phyloP scores from a whole-genome alignment of 2,329 filamentous ascomycete genomes.

The Tolypocladium ovalisporum region DNA sequence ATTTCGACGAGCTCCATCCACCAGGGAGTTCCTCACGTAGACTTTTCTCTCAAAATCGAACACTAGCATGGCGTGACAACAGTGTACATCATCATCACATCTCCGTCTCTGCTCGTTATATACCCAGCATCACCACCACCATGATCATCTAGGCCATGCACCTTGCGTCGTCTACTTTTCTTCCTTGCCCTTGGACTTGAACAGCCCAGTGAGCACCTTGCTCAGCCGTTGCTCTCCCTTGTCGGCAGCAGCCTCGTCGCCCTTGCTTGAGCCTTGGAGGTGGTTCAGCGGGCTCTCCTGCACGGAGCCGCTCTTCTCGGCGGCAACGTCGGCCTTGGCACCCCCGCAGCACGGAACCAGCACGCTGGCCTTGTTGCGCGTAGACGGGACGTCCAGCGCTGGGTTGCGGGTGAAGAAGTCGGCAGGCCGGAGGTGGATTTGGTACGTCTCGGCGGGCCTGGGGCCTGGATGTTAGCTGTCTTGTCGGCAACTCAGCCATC shows the following conservation, averaged over 20 bases:
- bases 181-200: conserved; percentile 1
- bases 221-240: conserved; percentile 1
- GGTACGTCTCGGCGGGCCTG: conserved; percentile 37
- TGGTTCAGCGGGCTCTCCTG: conserved; percentile 20
- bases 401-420: conserved; percentile 38
- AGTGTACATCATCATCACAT: not conserved
- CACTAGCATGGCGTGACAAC: conserved; percentile 14
- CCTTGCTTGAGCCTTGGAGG: conserved; percentile 15
- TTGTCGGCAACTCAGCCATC: not conserved
- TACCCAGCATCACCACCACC: not conserved
- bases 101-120: not conserved
- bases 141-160: not conserved
- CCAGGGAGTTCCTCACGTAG: conserved; percentile 85
- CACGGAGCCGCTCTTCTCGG: conserved; percentile 7
- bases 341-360: conserved; percentile 23
- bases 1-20: conserved; percentile 95
- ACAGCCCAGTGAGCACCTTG: conserved; percentile 1
- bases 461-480: not conserved
- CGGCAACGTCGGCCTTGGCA: conserved; percentile 1
- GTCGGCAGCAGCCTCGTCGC: not conserved
- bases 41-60: conserved; percentile 88
- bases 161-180: not conserved
- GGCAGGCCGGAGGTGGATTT: conserved; percentile 27
- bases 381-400: conserved; percentile 31
- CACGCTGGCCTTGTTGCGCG: conserved; percentile 27